phyloP scores from a whole-genome alignment of 2,329 filamentous ascomycete species.

The Gaeumannomyces tritici region DNA sequence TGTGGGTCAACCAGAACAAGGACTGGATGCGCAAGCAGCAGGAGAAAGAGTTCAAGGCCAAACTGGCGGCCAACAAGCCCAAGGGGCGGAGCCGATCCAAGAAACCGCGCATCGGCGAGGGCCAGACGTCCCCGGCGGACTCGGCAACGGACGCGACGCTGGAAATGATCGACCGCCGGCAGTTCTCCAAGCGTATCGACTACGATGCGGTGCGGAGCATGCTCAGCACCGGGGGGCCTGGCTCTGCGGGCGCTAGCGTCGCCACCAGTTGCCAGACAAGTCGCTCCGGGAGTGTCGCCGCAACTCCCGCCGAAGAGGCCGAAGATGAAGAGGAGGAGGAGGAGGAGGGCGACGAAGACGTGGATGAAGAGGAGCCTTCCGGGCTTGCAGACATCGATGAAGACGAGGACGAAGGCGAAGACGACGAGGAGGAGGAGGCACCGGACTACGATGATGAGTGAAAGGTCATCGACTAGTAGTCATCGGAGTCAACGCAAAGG shows the following conservation, averaged over 20 bases:
- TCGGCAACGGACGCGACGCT: slow-evolving; percentile 62
- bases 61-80: slow-evolving; percentile 33
- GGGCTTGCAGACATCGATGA: slow-evolving; percentile 8
- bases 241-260: slow-evolving; percentile 38
- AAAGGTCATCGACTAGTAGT: not conserved
- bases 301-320: not conserved
- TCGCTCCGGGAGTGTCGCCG: slow-evolving; percentile 20
- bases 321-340: slow-evolving; percentile 6
- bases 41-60: slow-evolving; percentile 68
- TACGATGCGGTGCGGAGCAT: slow-evolving; percentile 54
- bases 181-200: slow-evolving; percentile 67
- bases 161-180: slow-evolving; percentile 57
- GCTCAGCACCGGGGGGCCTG: slow-evolving; percentile 36
- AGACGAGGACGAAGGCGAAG: slow-evolving; percentile 6
- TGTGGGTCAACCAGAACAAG: slow-evolving; percentile 93
- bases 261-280: slow-evolving; percentile 22
- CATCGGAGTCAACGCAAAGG: not conserved
- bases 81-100: slow-evolving; percentile 34
- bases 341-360: slow-evolving; percentile 8
- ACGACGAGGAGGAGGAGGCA: slow-evolving; percentile 6
- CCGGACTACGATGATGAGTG: slow-evolving; percentile 7
- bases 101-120: slow-evolving; percentile 51
- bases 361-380: slow-evolving; percentile 9
- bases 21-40: slow-evolving; percentile 86
- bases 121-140: slow-evolving; percentile 56